A percentile compares a stretch with the other conserved stretches of the same genome.
phyloP scores from a whole-genome alignment of 1,284 basidiomycete genomes.

The Athelia psychrophila region DNA sequence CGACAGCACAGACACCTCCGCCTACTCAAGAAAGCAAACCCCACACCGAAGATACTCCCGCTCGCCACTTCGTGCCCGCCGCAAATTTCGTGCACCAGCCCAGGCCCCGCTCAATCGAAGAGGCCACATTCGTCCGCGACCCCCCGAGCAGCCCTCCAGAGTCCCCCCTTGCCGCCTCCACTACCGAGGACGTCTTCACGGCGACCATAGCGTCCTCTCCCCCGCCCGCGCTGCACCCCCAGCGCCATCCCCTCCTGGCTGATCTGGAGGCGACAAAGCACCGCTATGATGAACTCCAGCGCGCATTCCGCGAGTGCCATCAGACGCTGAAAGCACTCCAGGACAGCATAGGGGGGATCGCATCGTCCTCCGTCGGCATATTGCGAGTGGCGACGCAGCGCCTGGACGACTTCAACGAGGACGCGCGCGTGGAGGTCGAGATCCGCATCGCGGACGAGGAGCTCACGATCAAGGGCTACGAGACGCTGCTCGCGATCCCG shows the following conservation, averaged over 20 bases:
- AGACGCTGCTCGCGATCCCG: slow-evolving; percentile 64
- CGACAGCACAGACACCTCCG: too few relatives aligned
- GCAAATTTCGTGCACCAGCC: too few relatives aligned
- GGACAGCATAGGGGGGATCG: slow-evolving; percentile 28
- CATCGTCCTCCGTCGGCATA: slow-evolving; percentile 32
- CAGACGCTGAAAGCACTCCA: slow-evolving; percentile 58
- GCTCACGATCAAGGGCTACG: slow-evolving; percentile 67
- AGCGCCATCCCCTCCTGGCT: slow-evolving; percentile 36
- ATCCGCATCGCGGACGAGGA: slow-evolving; percentile 80
- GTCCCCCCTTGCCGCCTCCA: too few relatives aligned
- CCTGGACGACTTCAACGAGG: slow-evolving; percentile 79
- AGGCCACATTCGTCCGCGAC: too few relatives aligned
- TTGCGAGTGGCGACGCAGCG: slow-evolving; percentile 60
- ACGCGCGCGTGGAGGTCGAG: slow-evolving; percentile 83
- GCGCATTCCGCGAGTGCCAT: slow-evolving; percentile 67
- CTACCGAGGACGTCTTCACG: too few relatives aligned
- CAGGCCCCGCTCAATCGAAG: too few relatives aligned
- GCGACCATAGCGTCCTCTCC: too few relatives aligned
- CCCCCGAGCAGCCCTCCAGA: too few relatives aligned
- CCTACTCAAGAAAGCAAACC: too few relatives aligned
- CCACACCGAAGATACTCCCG: too few relatives aligned
- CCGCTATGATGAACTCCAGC: slow-evolving; percentile 63
- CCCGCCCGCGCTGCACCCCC: background rate
- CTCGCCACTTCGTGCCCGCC: too few relatives aligned
- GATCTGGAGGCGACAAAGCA: slow-evolving; percentile 41